A percentile compares a stretch with the other conserved stretches of the same genome.
Evolutionary conservation across 805 yeast genomes (phyloP).

Genomic region (Lipomyces spencermartinsiae): DNA sequence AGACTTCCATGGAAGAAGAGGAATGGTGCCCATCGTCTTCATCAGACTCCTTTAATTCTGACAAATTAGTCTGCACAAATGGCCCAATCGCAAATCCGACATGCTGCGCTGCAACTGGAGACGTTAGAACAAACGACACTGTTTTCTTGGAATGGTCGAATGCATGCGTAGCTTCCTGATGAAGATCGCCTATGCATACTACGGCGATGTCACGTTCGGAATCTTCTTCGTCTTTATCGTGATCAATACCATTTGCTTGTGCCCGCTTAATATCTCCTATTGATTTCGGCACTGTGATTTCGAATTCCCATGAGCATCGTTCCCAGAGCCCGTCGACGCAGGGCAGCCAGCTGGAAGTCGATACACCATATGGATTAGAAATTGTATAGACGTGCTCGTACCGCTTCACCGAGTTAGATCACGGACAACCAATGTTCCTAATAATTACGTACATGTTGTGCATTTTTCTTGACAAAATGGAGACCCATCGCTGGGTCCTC

Average conservation of each 20-base stretch:
- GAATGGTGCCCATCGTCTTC: slow-evolving; percentile 43
- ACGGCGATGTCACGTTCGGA: slow-evolving; percentile 50
- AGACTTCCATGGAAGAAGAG: slow-evolving; percentile 48
- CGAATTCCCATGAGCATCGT: slow-evolving; percentile 89
- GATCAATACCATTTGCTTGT: slow-evolving; percentile 33
- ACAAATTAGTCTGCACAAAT: slow-evolving; percentile 67
- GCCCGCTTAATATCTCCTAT: slow-evolving; percentile 69
- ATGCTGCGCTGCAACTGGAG: slow-evolving; percentile 92
- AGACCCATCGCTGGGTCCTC: slow-evolving; percentile 76
- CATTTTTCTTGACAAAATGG: slow-evolving; percentile 62
- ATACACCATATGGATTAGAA: slow-evolving; percentile 75
- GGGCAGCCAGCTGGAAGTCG: slow-evolving; percentile 98
- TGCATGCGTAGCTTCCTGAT: slow-evolving; percentile 68
- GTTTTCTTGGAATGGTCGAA: slow-evolving; percentile 75
- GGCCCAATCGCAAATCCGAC: slow-evolving; percentile 95
- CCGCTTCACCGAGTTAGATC: slow-evolving; percentile 9
- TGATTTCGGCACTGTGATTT: slow-evolving; percentile 81
- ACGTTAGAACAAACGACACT: slow-evolving; percentile 72
- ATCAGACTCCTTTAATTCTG: slow-evolving; percentile 51
- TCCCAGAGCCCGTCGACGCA: slow-evolving; percentile 90
- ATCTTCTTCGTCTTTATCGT: slow-evolving; percentile 47
- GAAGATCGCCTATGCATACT: slow-evolving; percentile 54
- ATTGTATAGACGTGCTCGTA: slow-evolving; percentile 67
- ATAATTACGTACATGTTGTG: slow-evolving; percentile 22
- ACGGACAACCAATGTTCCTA: neutral